A percentile compares a stretch with the other conserved stretches of the same genome.
These are phyloP conservation scores for Allomyces macrogynus DNA, from an alignment of 192 early-diverging fungal genomes.

Conservation along the genomic window DNA sequence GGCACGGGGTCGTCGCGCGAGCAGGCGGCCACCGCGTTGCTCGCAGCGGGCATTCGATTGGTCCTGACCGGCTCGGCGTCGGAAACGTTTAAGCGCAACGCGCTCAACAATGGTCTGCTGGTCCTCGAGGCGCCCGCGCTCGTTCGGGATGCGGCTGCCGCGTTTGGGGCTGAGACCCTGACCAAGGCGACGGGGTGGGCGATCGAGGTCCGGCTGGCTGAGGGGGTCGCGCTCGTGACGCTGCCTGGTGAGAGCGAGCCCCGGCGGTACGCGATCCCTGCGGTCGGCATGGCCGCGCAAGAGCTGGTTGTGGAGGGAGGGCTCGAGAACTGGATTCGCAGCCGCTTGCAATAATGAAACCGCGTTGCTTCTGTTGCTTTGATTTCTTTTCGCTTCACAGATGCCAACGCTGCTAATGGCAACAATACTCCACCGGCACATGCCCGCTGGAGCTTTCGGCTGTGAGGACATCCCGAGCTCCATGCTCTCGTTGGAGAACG, in stretches of 20 bases:
- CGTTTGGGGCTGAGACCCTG: slow-evolving; percentile 19
- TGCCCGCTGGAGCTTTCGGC: no score
- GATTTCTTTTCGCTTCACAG: no score
- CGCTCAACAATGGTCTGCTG: slow-evolving; percentile 91
- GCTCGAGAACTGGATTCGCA: slow-evolving; percentile 65
- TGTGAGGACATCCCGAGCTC: no score
- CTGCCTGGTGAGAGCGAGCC: slow-evolving; percentile 10
- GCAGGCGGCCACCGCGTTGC: slow-evolving; percentile 88
- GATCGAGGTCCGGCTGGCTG: slow-evolving; percentile 45
- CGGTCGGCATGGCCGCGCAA: slow-evolving; percentile 79
- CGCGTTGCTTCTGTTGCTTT: no score
- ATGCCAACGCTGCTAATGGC: no score
- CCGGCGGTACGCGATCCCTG: slow-evolving; percentile 25
- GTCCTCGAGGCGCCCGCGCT: slow-evolving; percentile 72
- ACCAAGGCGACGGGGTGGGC: slow-evolving; percentile 61
- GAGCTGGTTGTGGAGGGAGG: slow-evolving; percentile 87
- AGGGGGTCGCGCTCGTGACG: slow-evolving; percentile 34
- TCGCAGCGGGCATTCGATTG: slow-evolving; percentile 63
- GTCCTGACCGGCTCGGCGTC: slow-evolving; percentile 81
- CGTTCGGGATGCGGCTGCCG: slow-evolving; percentile 45
- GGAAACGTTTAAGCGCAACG: slow-evolving; percentile 98
- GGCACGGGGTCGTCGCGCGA: slow-evolving; percentile 93
- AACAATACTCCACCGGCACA: no score
- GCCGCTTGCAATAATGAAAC: not conserved
- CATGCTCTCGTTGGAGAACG: no score